Percentiles rank a stretch among this genome's conserved stretches.
Evolutionary conservation across 2,329 filamentous ascomycete species (phyloP).

Genomic region (Pseudocercospora fuligena): DNA sequence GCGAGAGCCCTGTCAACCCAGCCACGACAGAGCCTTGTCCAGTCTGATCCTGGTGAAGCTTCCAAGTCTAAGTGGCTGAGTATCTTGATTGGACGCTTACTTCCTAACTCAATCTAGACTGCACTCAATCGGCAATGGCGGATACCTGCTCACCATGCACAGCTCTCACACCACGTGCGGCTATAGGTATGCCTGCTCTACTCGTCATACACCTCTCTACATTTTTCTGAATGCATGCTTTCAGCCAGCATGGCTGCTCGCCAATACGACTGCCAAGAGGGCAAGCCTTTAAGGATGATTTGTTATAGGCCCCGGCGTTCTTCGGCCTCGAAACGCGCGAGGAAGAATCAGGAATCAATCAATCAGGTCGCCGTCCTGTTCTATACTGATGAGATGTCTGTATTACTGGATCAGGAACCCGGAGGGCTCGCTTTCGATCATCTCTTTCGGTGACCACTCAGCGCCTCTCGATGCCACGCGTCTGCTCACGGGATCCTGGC

Average conservation of each 20-base stretch:
- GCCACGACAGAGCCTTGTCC: background rate
- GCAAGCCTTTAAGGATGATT: background rate
- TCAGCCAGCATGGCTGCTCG: background rate
- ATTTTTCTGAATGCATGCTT: background rate
- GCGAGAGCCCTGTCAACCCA: background rate
- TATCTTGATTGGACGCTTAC: slow-evolving; percentile 2
- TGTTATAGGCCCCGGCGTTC: background rate
- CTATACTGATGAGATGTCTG: background rate
- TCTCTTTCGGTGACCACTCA: background rate
- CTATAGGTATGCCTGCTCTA: background rate
- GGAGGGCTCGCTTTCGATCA: background rate
- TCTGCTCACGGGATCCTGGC: background rate
- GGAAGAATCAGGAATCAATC: background rate
- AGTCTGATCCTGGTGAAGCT: slow-evolving; percentile 1
- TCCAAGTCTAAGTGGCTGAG: background rate
- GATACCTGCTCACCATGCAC: background rate
- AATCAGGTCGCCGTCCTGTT: background rate
- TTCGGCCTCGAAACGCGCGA: background rate
- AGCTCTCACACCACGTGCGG: background rate
- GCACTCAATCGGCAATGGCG: background rate
- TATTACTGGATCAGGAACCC: background rate
- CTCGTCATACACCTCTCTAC: background rate
- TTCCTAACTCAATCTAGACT: background rate
- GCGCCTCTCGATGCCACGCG: background rate
- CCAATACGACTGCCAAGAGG: background rate